Evolutionary conservation across 108 stramenopile species (phyloP), one percentile per base, ranked within the genome.

Genomic region (Hondaea fermentalgiana): DNA sequence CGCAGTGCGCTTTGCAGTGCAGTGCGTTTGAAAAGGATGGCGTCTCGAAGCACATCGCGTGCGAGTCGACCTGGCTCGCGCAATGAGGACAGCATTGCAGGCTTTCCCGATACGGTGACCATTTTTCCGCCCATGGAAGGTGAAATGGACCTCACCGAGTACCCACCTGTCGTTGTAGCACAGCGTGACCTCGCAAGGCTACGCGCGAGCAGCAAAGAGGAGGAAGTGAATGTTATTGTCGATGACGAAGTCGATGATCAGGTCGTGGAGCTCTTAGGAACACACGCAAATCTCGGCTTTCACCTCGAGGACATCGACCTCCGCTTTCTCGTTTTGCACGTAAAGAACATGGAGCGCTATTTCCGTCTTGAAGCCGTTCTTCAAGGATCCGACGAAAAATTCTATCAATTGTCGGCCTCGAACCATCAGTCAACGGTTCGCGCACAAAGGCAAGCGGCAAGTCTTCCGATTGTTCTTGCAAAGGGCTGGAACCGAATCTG

Each of bases 111-210:
- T 3, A 53, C 51, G 3, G 76, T 83, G 49, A 83, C 49, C 76
- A 83, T 83, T 28, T 83, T 83, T 45, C 76, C 76, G n/a, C 76
- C 76, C n/a, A 23, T 53, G 49, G 76, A 83, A 83, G 76, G 76
- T 0, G 76, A 83, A 45, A 83, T 83, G 76, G 76, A 83, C 76
- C 51, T 83, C 49, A 28, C 51, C 14, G 76, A 83, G n/a, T 83
- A 83, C 51, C 76, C 76, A 0, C 76, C 76, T 6, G 51, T 83
- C 6, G 49, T 83, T 12, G 49, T 83, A 12, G 76, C 76, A 23
- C 76, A 83, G 51, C 45, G 76, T 6, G 76, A 83, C 49, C 25
- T 83, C n/a, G 49, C 45, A 53, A 53, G 49, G 76, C 76, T 83
- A n/a, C 45, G 28, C 6, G 49, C 49, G 6, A 12, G 51, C 25